These are phyloP conservation scores for Jatropha podagrica DNA, from an alignment of 441 rosid species.

Conservation along the genomic window DNA sequence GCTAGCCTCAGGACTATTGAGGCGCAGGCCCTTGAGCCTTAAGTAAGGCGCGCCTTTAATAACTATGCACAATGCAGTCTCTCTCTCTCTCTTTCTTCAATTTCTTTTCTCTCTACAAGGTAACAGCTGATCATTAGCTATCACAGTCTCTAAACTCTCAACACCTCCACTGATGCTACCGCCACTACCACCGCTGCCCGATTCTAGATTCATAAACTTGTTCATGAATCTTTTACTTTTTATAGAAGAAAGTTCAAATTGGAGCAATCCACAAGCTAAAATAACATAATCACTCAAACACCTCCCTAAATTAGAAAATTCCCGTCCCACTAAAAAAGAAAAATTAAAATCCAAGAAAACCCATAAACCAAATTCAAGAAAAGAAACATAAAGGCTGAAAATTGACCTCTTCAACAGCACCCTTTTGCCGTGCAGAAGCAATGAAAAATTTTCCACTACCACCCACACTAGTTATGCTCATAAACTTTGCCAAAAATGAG, in stretches of 20 bases:
- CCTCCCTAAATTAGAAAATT: too few species aligned
- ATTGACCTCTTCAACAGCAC: slow-evolving; percentile 64
- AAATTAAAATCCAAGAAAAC: slow-evolving; percentile 15
- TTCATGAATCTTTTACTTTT: background rate
- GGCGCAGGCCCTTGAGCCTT: too few species aligned
- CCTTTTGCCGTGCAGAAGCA: slow-evolving; percentile 71
- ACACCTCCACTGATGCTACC: slow-evolving; percentile 38
- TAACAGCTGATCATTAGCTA: slow-evolving; percentile 71
- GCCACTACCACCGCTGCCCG: slow-evolving; percentile 28
- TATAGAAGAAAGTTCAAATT: background rate
- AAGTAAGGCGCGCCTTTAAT: too few species aligned
- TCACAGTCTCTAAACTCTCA: slow-evolving; percentile 63
- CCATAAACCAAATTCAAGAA: slow-evolving; percentile 17
- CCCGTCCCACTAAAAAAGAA: background rate
- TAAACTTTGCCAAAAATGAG: slow-evolving; percentile 52
- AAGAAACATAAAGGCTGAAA: slow-evolving; percentile 2
- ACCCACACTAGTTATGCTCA: slow-evolving; percentile 40
- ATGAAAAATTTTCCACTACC: slow-evolving; percentile 45
- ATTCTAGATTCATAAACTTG: slow-evolving; percentile 39
- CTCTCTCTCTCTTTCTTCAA: too few species aligned
- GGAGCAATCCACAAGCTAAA: background rate
- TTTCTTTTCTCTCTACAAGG: slow-evolving; percentile 12
- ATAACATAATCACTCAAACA: background rate
- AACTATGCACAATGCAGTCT: too few species aligned
- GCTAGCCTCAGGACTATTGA: too few species aligned